Evolutionary conservation across 139 green algal species (phyloP).

Genomic region (Klebsormidium nitens): DNA sequence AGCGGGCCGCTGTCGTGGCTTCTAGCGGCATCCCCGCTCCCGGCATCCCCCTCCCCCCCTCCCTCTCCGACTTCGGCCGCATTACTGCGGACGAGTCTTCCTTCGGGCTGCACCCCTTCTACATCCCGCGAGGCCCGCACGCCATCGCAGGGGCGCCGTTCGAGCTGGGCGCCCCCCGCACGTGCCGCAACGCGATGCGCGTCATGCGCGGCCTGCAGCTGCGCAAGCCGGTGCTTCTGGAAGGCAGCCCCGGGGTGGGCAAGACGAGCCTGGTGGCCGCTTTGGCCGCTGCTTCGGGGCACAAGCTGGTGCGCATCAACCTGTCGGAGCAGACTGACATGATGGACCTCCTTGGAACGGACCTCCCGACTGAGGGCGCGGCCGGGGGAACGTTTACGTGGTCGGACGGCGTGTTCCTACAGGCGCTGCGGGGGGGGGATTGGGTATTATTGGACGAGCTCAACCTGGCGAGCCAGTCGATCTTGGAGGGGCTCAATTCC

Average conservation of each 20-base stretch:
- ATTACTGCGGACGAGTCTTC: no score
- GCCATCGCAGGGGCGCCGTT: slow-evolving; percentile 50
- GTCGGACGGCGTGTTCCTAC: slow-evolving; percentile 88
- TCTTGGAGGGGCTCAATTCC: slow-evolving; percentile 90
- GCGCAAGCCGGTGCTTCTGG: slow-evolving; percentile 71
- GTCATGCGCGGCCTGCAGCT: slow-evolving; percentile 82
- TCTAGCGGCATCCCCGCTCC: no score
- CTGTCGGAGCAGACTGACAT: slow-evolving; percentile 93
- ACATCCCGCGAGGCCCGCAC: slow-evolving; percentile 28
- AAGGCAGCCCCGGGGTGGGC: slow-evolving; percentile 92
- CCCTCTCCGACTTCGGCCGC: no score
- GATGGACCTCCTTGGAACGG: slow-evolving; percentile 95
- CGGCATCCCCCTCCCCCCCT: no score
- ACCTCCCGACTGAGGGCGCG: slow-evolving; percentile 81
- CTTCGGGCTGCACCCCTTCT: slow-evolving; percentile 35
- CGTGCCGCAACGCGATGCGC: slow-evolving; percentile 76
- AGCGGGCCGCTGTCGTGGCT: no score
- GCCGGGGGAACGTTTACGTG: slow-evolving; percentile 83
- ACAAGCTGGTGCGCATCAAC: slow-evolving; percentile 86
- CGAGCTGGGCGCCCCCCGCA: slow-evolving; percentile 80
- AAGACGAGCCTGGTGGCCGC: slow-evolving; percentile 91
- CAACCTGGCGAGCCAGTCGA: slow-evolving; percentile 87
- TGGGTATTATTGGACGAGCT: slow-evolving; percentile 99
- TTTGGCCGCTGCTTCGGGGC: slow-evolving; percentile 60
- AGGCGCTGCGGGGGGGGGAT: slow-evolving; percentile 70